Evolutionary conservation across 2,329 filamentous ascomycete genomes (phyloP), one percentile per base, ranked within the genome.

Genomic region (Neonectria ditissima): DNA sequence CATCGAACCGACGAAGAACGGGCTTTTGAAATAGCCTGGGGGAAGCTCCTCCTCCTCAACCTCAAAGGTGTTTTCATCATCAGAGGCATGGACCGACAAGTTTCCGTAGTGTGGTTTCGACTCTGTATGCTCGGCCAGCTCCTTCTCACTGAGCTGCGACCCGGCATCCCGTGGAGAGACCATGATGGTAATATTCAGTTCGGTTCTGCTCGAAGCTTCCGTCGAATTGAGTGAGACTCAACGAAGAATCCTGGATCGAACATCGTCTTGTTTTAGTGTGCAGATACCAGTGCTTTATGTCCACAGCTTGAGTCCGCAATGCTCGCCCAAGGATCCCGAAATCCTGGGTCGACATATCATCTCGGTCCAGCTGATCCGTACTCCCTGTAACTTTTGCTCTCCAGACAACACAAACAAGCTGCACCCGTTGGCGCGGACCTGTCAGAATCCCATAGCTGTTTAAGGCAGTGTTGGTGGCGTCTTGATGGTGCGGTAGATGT

Each of bases 1-100:
- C 68, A 72, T 71, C 18, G 70, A 65, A 8, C 70, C 73, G 30
- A 74, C 55, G 58, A 74, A 74, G 69, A 74, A 74, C 6, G 61
- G 65, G 54, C 71, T 74, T 3, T 53, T 72, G 57, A 67, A 74
- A 55, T 74, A 74, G 1, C 70, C 69, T 2, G 62, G 59, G n/a
- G 72, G 72, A 20, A 72, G 63, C 11, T 63, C 37, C 16, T 63
- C 60, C 26, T 68, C 57, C 8, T 74, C 67, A 11, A 66, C 56
- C 24, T 68, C 68, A 41, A 71, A 73, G 3, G 39, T 62, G 24
- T 63, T 67, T 7, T 63, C 62, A 8, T 68, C 53, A 8, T 69
- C 65, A 2, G 59, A 63, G 10, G 57, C 48, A 16, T 55, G 37
- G 16, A 28, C 13, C 3, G 51, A 45, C 32, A 18, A 9, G 26